Evolutionary conservation across 192 early-diverging fungal genomes (phyloP).

Genomic region (Phlyctochytrium planicorne): DNA sequence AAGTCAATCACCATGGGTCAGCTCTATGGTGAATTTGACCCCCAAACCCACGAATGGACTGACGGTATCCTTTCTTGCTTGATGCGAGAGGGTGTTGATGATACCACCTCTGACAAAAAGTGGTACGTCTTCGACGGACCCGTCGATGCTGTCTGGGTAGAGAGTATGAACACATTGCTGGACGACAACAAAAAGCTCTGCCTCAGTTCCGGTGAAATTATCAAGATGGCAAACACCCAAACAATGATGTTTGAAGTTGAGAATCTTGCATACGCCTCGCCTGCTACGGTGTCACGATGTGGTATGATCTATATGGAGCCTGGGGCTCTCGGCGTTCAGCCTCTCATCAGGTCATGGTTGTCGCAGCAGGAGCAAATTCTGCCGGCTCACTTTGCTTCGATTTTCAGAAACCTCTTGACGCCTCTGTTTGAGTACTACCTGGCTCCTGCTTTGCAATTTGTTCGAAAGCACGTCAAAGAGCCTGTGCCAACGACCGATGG

Average conservation of each 20-base stretch:
- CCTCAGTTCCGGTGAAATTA: conserved; percentile 61
- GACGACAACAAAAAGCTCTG: conserved; percentile 70
- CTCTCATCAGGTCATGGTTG: conserved; percentile 55
- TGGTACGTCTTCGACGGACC: conserved; percentile 69
- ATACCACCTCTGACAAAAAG: conserved; percentile 56
- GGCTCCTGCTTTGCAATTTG: conserved; percentile 42
- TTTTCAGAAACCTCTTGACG: conserved; percentile 34
- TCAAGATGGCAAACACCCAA: conserved; percentile 60
- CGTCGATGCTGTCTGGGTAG: conserved; percentile 66
- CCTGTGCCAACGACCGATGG: conserved; percentile 53
- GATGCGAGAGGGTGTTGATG: conserved; percentile 59
- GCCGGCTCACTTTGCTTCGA: conserved; percentile 19
- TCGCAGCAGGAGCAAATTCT: conserved; percentile 34
- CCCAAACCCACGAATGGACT: conserved; percentile 62
- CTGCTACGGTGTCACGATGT: conserved; percentile 62
- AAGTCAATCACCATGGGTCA: conserved; percentile 71
- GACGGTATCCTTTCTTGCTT: conserved; percentile 59
- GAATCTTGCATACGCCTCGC: conserved; percentile 62
- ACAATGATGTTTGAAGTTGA: conserved; percentile 69
- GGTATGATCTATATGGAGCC: conserved; percentile 73
- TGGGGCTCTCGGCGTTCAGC: conserved; percentile 51
- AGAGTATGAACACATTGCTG: conserved; percentile 61
- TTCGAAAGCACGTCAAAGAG: conserved; percentile 50
- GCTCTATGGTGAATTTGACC: conserved; percentile 64
- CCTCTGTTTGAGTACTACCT: conserved; percentile 52